Percentiles rank a stretch among this genome's conserved stretches.
These are phyloP conservation scores for Botrytis cinerea DNA, from an alignment of 2,329 filamentous ascomycete genomes.

Conservation along the genomic window DNA sequence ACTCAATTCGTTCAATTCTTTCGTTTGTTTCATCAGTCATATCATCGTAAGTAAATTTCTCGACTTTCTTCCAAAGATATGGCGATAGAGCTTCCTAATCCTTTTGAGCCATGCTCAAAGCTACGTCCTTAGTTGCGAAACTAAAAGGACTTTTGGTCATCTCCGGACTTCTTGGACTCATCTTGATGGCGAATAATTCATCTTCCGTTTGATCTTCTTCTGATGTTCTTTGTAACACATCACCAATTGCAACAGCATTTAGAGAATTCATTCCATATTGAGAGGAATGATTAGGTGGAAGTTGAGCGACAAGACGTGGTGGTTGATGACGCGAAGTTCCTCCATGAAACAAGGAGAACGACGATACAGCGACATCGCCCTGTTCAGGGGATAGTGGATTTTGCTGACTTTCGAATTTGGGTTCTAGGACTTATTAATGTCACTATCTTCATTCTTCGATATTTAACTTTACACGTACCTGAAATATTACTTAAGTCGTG, in stretches of 20 bases:
- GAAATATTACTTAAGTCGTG: conserved; percentile 58
- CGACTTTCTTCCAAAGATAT: neutral
- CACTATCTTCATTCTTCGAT: neutral
- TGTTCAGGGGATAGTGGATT: conserved; percentile 59
- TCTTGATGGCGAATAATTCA: conserved; percentile 81
- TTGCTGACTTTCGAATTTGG: conserved; percentile 33
- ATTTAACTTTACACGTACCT: conserved; percentile 47
- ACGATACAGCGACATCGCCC: conserved; percentile 63
- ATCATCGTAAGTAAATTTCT: conserved; percentile 2
- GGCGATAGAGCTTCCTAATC: neutral
- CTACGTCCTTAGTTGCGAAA: conserved; percentile 42
- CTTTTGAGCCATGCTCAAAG: conserved; percentile 35
- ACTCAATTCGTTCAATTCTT: conserved; percentile 9
- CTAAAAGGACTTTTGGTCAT: conserved; percentile 83
- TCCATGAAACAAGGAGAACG: conserved; percentile 61
- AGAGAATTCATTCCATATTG: conserved; percentile 40
- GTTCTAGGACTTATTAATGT: conserved; percentile 35
- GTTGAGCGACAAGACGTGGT: conserved; percentile 41
- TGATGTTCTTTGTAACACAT: conserved; percentile 36
- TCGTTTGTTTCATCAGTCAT: conserved; percentile 17
- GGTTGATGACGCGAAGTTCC: conserved; percentile 44
- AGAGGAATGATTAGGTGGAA: conserved; percentile 33
- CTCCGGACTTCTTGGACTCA: conserved; percentile 84
- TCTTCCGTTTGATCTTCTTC: conserved; percentile 63
- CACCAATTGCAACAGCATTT: conserved; percentile 42